Base-by-base conservation (phyloP, 2,329 filamentous ascomycete species). In the Arthrobotrys iridis region DNA sequence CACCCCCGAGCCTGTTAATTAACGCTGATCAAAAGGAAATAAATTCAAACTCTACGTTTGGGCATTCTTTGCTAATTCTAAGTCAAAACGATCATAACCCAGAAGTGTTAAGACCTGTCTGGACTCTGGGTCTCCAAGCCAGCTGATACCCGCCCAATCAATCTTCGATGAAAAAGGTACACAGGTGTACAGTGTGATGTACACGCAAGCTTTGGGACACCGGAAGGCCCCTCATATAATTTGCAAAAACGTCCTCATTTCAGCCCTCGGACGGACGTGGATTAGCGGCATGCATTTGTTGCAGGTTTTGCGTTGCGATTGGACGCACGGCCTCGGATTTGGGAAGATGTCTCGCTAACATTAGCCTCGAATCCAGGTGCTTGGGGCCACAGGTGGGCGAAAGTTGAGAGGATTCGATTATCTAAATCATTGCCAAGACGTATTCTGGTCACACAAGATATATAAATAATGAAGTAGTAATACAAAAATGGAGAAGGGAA, bases 181-280 rank as follows among this genome's bases (percentile, higher is more conserved):
- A 28, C n/a, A 18, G 4, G 8, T 35, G 18, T 37, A 55, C 50
- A 37, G 22, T 24, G 40, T 8, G n/a, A 6, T 20, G 3, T 45
- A 18, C 4, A n/a, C n/a, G n/a, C n/a, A 46, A 46, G 43, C 43
- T 46, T n/a, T 46, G 22, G 43, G 43, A 20, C 41, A 46, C 5
- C 22, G 10, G 50, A 37, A 55, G 15, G 50, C 45, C 24, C n/a
- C 6, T 8, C 43, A 24, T 15, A 43, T 28, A 65, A 65, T 55
- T 58, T 28, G 68, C 68, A 45, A 60, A 62, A 66, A 66, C 43
- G 68, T 22, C 45, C 62, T 60, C 60, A 55, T 37, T 55, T 35
- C 43, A 52, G 55, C 22, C 60, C 68, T 46, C 68, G 68, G 68
- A 24, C 26, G 15, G 33, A 11, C 24, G 2, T 6, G 40, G 15